Evolutionary conservation across 352 stramenopile genomes (phyloP).

Genomic region (Globisporangium nagaii): DNA sequence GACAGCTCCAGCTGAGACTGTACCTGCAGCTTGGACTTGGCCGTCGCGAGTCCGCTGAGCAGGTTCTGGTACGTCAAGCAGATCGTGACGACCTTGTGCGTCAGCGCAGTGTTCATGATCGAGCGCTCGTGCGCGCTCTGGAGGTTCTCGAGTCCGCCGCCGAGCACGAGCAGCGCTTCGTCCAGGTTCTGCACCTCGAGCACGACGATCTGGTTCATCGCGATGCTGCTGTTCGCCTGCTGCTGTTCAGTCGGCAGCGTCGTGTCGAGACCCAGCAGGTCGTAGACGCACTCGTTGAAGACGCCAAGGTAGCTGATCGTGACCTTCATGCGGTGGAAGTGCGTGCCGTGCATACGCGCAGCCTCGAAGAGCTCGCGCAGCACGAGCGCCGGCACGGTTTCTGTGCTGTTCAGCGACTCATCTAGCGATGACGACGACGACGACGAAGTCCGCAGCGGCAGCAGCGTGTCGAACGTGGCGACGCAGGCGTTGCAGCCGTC

Average conservation of each 20-base stretch:
- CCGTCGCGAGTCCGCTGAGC: constrained; percentile 19
- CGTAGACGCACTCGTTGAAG: constrained; percentile 93
- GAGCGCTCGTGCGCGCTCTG: constrained; percentile 15
- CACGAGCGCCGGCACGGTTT: constrained; percentile 34
- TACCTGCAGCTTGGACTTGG: constrained; percentile 64
- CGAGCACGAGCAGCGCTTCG: constrained; percentile 57
- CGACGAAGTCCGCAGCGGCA: constrained; percentile 17
- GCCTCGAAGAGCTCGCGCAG: constrained; percentile 46
- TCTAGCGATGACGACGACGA: not conserved
- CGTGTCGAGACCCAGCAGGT: constrained; percentile 81
- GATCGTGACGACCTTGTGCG: constrained; percentile 62
- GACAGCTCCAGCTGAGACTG: too few relatives aligned
- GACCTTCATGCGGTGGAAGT: constrained; percentile 46
- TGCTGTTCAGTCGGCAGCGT: constrained; percentile 7
- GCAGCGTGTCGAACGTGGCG: constrained; percentile 43
- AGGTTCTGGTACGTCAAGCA: constrained; percentile 54
- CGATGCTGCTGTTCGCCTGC: not conserved
- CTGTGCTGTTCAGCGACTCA: not conserved
- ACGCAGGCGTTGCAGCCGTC: constrained; percentile 67
- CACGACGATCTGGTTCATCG: constrained; percentile 44
- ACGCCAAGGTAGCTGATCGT: constrained; percentile 89
- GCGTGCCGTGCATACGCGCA: constrained; percentile 22
- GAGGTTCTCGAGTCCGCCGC: constrained; percentile 44
- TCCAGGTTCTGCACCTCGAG: constrained; percentile 61
- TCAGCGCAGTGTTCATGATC: constrained; percentile 25